Conservation (phyloP, 768 basidiomycete genomes). For the Lepiota brunneoincarnata region DNA sequence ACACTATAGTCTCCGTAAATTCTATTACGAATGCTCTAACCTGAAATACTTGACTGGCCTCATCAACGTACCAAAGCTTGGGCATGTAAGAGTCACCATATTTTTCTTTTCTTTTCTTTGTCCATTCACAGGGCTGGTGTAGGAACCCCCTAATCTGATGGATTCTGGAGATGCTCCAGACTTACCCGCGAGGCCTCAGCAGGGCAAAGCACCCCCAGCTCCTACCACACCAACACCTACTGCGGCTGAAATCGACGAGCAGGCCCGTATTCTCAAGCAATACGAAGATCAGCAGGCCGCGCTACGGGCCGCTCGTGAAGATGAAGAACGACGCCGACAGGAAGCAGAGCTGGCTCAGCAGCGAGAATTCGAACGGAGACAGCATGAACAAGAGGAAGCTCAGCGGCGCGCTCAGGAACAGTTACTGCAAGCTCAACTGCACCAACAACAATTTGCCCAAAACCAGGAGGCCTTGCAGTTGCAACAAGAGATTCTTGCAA, state of each 20-base stretch:
- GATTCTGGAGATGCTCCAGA: constrained; percentile 84
- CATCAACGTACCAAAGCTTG: constrained; percentile 97
- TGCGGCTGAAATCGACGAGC: constrained; percentile 76
- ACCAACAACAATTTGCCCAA: constrained; percentile 73
- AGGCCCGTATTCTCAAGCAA: constrained; percentile 91
- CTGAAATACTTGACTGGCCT: constrained; percentile 96
- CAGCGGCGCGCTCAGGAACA: constrained; percentile 90
- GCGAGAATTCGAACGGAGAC: constrained; percentile 86
- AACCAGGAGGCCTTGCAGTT: constrained; percentile 74
- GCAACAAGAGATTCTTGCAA: constrained; percentile 85
- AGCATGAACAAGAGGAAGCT: constrained; percentile 82
- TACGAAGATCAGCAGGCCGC: constrained; percentile 96
- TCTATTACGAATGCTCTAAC: constrained; percentile 99
- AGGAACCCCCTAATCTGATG: constrained; percentile 96
- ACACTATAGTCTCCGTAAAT: constrained; percentile 91
- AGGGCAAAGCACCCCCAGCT: constrained; percentile 54
- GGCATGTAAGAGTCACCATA: constrained; percentile 53
- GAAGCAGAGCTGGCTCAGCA: constrained; percentile 80
- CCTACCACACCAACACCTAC: constrained; percentile 71
- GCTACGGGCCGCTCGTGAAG: constrained; percentile 75
- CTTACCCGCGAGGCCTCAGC: constrained; percentile 78
- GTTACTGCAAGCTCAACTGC: constrained; percentile 79
- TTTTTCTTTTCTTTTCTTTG: background rate
- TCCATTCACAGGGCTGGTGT: constrained; percentile 4
- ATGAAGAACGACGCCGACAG: constrained; percentile 76